Evolutionary conservation across 805 yeast genomes (phyloP).

Genomic region (Wickerhamiella lipophila): DNA sequence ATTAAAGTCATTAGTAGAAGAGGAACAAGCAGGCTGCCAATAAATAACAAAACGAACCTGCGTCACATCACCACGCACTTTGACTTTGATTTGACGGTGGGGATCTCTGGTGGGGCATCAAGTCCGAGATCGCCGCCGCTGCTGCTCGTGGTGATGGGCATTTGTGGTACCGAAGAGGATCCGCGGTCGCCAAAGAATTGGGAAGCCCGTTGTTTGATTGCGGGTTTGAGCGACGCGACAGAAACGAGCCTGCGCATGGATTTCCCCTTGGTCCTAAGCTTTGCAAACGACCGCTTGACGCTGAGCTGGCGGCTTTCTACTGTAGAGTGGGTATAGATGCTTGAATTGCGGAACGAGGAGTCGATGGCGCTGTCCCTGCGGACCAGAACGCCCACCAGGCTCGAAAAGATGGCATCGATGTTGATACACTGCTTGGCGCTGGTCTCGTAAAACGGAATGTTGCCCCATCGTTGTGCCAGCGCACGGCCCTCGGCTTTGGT

Average conservation of each 20-base stretch:
- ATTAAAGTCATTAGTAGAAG: background rate
- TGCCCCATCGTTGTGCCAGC: slow-evolving; percentile 76
- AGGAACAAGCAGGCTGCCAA: background rate
- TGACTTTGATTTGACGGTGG: slow-evolving; percentile 7
- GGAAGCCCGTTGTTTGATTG: slow-evolving; percentile 8
- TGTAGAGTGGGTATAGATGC: slow-evolving; percentile 13
- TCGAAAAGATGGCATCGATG: slow-evolving; percentile 82
- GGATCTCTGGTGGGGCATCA: slow-evolving; percentile 2
- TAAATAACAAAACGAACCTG: background rate
- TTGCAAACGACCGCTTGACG: slow-evolving; percentile 17
- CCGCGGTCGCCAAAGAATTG: slow-evolving; percentile 8
- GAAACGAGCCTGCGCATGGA: slow-evolving; percentile 16
- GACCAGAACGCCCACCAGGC: slow-evolving; percentile 80
- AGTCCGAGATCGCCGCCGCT: background rate
- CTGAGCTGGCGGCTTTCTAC: slow-evolving; percentile 13
- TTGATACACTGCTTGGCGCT: slow-evolving; percentile 84
- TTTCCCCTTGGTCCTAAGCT: slow-evolving; percentile 13
- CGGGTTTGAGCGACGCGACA: slow-evolving; percentile 11
- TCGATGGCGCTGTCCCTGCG: slow-evolving; percentile 41
- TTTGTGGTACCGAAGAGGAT: background rate
- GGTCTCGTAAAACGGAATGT: slow-evolving; percentile 83
- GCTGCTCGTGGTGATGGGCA: background rate
- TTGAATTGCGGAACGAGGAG: slow-evolving; percentile 14
- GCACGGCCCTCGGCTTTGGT: slow-evolving; percentile 71
- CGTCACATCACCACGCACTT: slow-evolving; percentile 7